Conservation (phyloP, 257 asterid genomes). For the Verbena officinalis region DNA sequence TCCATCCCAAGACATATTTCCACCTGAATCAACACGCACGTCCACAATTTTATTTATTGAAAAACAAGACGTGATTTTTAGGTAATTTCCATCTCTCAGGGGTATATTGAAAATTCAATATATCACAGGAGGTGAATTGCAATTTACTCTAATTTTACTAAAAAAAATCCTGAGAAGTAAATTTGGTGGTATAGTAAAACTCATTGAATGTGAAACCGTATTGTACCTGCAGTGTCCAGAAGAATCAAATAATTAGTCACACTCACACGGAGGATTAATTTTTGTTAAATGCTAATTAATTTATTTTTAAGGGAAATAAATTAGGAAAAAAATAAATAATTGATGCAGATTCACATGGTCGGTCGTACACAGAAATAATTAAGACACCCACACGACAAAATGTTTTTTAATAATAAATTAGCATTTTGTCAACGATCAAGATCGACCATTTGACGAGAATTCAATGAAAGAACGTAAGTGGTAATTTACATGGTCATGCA, state of each 20-base stretch:
- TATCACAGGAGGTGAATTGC: too few species aligned
- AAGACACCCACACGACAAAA: not conserved
- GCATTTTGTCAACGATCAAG: not conserved
- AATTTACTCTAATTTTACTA: too few species aligned
- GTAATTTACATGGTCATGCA: not conserved
- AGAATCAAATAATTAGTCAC: too few species aligned
- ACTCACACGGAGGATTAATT: not conserved
- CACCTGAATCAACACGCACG: slow-evolving; percentile 33
- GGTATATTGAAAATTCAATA: too few species aligned
- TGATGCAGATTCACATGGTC: slow-evolving; percentile 4
- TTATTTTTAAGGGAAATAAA: not conserved
- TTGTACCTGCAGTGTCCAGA: too few species aligned
- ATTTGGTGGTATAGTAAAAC: too few species aligned
- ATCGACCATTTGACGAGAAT: not conserved
- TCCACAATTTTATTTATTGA: slow-evolving; percentile 1
- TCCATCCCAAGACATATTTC: slow-evolving; percentile 29
- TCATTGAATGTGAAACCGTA: not conserved
- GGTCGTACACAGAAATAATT: not conserved
- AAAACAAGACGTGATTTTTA: not conserved
- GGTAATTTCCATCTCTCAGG: too few species aligned
- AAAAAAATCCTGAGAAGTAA: too few species aligned
- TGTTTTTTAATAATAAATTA: slow-evolving; percentile 5
- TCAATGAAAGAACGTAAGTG: not conserved
- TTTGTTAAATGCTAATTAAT: not conserved
- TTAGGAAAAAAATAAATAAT: not conserved